Conservation (phyloP, 2,329 filamentous ascomycete genomes). For the Aspergillus ibericus region DNA sequence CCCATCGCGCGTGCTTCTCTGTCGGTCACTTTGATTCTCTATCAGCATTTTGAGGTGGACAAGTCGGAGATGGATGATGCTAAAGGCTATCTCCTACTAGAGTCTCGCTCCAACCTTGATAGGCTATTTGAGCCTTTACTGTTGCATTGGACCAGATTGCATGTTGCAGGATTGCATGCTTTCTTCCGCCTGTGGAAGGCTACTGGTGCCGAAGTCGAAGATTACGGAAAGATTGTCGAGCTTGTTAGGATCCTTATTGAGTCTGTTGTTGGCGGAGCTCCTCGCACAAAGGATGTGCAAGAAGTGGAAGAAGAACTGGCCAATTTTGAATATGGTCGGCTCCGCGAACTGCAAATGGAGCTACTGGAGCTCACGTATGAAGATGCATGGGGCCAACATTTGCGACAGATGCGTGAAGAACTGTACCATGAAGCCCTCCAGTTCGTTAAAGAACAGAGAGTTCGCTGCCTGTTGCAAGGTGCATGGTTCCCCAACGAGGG, state of each 20-base stretch:
- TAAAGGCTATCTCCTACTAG: slow-evolving; percentile 71
- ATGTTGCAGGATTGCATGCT: slow-evolving; percentile 79
- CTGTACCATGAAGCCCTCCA: slow-evolving; percentile 87
- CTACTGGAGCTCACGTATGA: slow-evolving; percentile 88
- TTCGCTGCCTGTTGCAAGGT: slow-evolving; percentile 83
- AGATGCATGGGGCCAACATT: slow-evolving; percentile 87
- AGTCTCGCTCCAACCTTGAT: slow-evolving; percentile 76
- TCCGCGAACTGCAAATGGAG: slow-evolving; percentile 90
- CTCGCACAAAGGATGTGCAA: slow-evolving; percentile 76
- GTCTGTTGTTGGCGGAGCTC: slow-evolving; percentile 79
- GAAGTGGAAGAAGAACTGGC: slow-evolving; percentile 87
- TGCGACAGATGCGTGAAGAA: slow-evolving; percentile 87
- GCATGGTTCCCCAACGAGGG: slow-evolving; percentile 73
- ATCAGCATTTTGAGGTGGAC: slow-evolving; percentile 94
- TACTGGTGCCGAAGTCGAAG: slow-evolving; percentile 77
- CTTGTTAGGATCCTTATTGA: slow-evolving; percentile 86
- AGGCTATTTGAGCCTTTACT: slow-evolving; percentile 82
- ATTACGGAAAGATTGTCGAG: slow-evolving; percentile 92
- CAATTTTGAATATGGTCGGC: slow-evolving; percentile 74
- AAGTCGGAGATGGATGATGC: slow-evolving; percentile 76
- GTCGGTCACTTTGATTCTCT: slow-evolving; percentile 81
- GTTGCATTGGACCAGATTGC: slow-evolving; percentile 88
- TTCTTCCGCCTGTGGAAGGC: slow-evolving; percentile 93
- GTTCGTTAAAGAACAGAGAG: slow-evolving; percentile 95
- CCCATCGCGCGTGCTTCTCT: slow-evolving; percentile 85